Percentiles rank a stretch among this genome's conserved stretches.
Evolutionary conservation across 805 yeast species (phyloP).

Genomic region (Kluyveromyces lactis): DNA sequence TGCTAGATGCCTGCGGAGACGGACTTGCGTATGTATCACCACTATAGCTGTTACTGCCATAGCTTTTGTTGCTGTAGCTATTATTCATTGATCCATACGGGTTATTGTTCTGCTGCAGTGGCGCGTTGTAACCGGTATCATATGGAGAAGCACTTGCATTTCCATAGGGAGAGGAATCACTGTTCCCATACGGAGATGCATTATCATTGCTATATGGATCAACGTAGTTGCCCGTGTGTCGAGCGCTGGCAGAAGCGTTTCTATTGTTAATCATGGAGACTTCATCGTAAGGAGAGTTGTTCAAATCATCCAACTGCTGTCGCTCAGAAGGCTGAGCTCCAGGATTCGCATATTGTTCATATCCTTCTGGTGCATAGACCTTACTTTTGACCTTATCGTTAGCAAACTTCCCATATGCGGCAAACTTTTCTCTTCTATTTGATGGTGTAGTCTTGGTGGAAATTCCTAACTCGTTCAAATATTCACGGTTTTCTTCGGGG

Average conservation of each 20-base stretch:
- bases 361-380: conserved; percentile 34
- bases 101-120: conserved; percentile 1
- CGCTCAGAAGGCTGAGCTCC: conserved; percentile 11
- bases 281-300: conserved; percentile 10
- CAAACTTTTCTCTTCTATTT: conserved; percentile 35
- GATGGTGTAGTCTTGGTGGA: conserved; percentile 30
- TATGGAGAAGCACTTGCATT: conserved; percentile 7
- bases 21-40: too few species aligned
- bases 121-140: background rate
- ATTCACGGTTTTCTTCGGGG: conserved; percentile 33
- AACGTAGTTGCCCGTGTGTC: background rate
- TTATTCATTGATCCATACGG: conserved; percentile 3
- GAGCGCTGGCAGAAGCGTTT: background rate
- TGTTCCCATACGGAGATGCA: background rate
- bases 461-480: conserved; percentile 37
- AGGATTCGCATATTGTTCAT: conserved; percentile 22
- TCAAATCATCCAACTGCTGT: conserved; percentile 14
- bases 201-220: background rate
- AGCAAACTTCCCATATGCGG: conserved; percentile 42
- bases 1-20: background rate
- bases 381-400: conserved; percentile 31
- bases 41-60: too few species aligned
- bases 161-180: conserved; percentile 7
- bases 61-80: conserved; percentile 5
- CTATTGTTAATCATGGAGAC: conserved; percentile 1